Conservation (phyloP, 345 rosid species). For the Eucalyptus melliodora region DNA sequence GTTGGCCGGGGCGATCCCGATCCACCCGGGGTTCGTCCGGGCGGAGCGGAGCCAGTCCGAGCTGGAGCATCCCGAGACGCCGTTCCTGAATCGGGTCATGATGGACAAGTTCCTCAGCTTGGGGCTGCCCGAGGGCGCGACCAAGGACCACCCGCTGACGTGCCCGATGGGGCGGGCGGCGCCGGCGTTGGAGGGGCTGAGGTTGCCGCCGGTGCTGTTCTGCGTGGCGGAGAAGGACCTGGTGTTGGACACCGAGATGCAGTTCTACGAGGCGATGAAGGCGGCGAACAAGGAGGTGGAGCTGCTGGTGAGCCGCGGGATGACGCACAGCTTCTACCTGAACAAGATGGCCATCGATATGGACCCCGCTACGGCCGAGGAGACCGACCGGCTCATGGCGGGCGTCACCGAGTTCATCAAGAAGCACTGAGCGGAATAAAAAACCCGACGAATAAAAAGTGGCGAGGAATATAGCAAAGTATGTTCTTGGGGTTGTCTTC, state of each 20-base stretch:
- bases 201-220: slow-evolving; percentile 33
- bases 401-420: slow-evolving; percentile 24
- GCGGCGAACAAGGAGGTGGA: slow-evolving; percentile 30
- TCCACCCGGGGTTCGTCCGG: slow-evolving; percentile 46
- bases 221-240: slow-evolving; percentile 42
- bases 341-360: slow-evolving; percentile 34
- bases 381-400: slow-evolving; percentile 14
- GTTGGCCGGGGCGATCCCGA: slow-evolving; percentile 25
- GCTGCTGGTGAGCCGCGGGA: slow-evolving; percentile 22
- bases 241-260: slow-evolving; percentile 44
- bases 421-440: not conserved
- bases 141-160: slow-evolving; percentile 43
- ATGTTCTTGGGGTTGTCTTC: not conserved
- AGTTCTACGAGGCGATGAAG: slow-evolving; percentile 44
- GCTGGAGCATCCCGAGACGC: slow-evolving; percentile 44
- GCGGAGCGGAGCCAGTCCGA: slow-evolving; percentile 46
- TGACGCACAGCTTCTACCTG: slow-evolving; percentile 56
- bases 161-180: slow-evolving; percentile 54
- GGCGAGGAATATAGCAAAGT: not conserved
- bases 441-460: not conserved
- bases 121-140: slow-evolving; percentile 27
- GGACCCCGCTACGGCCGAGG: slow-evolving; percentile 24
- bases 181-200: slow-evolving; percentile 12
- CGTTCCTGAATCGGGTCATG: slow-evolving; percentile 45
- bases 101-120: slow-evolving; percentile 38